phyloP scores from a whole-genome alignment of 1,284 basidiomycete genomes.

The Golubevia sp. region DNA sequence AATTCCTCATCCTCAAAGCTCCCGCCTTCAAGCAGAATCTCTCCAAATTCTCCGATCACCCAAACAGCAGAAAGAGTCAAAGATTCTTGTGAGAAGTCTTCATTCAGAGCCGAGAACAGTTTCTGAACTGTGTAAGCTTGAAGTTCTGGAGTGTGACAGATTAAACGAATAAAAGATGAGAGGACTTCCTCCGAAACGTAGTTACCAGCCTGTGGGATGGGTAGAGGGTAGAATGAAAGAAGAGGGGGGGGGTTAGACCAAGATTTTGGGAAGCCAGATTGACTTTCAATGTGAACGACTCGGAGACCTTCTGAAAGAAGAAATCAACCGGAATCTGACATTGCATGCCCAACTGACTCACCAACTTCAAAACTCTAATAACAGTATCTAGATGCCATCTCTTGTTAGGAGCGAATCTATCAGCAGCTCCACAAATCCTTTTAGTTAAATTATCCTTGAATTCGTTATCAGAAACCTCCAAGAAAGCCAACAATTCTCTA shows the following conservation, averaged over 20 bases:
- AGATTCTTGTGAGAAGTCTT: conserved; percentile 94
- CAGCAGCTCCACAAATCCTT: conserved; percentile 93
- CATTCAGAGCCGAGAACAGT: conserved; percentile 82
- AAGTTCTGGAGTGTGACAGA: conserved; percentile 94
- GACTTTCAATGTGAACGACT: background rate
- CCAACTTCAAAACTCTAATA: conserved; percentile 86
- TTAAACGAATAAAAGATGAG: conserved; percentile 90
- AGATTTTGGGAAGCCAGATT: background rate
- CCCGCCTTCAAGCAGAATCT: conserved; percentile 83
- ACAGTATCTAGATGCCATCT: conserved; percentile 99
- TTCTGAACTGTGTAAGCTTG: conserved; percentile 95
- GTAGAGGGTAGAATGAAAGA: too few species aligned
- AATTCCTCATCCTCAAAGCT: conserved; percentile 74
- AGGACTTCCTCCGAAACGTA: conserved; percentile 96
- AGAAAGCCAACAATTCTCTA: conserved; percentile 88
- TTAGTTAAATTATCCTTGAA: conserved; percentile 98
- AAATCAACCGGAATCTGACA: background rate
- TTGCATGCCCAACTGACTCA: conserved; percentile 67
- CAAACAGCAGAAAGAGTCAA: conserved; percentile 90
- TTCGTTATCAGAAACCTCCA: conserved; percentile 97
- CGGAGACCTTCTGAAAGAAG: background rate
- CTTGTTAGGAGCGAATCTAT: conserved; percentile 95
- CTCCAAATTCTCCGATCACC: conserved; percentile 96
- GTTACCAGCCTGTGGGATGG: conserved; percentile 98
- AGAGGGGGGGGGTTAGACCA: background rate